A percentile compares a stretch with the other conserved stretches of the same genome.
Evolutionary conservation across 202 grass and related monocot species (phyloP).

Genomic region (Setaria italica): DNA sequence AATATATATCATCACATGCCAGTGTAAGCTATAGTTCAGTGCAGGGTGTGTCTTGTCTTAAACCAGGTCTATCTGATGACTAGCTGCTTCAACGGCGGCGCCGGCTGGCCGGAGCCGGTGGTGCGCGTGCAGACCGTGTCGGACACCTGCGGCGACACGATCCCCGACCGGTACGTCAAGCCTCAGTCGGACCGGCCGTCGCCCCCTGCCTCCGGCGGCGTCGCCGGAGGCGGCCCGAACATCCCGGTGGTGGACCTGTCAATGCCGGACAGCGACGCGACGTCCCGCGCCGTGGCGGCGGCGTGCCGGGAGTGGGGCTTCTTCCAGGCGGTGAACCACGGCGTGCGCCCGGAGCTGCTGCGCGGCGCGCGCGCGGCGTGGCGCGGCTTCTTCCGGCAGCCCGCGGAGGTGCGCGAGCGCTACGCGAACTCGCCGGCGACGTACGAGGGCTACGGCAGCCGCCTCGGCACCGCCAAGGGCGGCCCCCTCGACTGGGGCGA

Average conservation of each 20-base stretch:
- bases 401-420: constrained; percentile 60
- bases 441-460: constrained; percentile 97
- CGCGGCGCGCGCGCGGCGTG: constrained; percentile 52
- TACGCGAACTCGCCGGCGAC: constrained; percentile 86
- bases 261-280: constrained; percentile 44
- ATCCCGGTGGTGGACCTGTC: constrained; percentile 88
- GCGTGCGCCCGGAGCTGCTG: constrained; percentile 58
- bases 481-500: constrained; percentile 87
- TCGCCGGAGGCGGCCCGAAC: neutral
- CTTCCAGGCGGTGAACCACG: constrained; percentile 94
- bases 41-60: neutral
- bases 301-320: constrained; percentile 85
- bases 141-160: constrained; percentile 55
- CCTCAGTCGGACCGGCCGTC: constrained; percentile 53
- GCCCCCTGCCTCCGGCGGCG: neutral
- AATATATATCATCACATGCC: constrained; percentile 38
- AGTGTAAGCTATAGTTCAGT: neutral
- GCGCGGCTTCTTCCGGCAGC: constrained; percentile 72
- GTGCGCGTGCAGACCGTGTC: constrained; percentile 78
- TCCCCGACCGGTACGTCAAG: constrained; percentile 85
- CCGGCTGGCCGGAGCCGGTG: constrained; percentile 83
- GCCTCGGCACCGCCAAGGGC: constrained; percentile 63
- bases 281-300: constrained; percentile 44
- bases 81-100: constrained; percentile 69
- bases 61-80: constrained; percentile 44